Percentiles rank a stretch among this genome's conserved stretches.
These are phyloP conservation scores for Dothistroma pini DNA, from an alignment of 2,329 filamentous ascomycete genomes.

Conservation along the genomic window DNA sequence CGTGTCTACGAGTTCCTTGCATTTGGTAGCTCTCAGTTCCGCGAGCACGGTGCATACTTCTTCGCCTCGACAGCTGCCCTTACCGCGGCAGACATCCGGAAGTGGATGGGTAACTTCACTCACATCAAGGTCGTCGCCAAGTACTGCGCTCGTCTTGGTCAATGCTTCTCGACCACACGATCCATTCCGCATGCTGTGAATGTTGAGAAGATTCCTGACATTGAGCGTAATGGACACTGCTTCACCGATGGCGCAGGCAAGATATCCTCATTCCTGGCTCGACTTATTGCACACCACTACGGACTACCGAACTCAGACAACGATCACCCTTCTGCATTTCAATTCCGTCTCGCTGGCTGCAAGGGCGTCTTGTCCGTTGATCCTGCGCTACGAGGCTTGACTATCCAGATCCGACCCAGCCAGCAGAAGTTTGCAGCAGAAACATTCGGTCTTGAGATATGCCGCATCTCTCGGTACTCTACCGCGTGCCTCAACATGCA, in stretches of 20 bases:
- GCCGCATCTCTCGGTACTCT: slow-evolving; percentile 72
- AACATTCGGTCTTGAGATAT: slow-evolving; percentile 76
- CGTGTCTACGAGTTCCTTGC: slow-evolving; percentile 85
- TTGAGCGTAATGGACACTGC: slow-evolving; percentile 63
- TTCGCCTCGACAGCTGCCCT: slow-evolving; percentile 68
- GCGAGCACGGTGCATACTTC: slow-evolving; percentile 89
- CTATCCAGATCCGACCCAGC: slow-evolving; percentile 76
- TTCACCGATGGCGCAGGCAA: slow-evolving; percentile 95
- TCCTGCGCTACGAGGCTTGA: slow-evolving; percentile 55
- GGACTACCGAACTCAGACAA: slow-evolving; percentile 51
- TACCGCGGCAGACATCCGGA: slow-evolving; percentile 71
- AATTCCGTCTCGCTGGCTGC: slow-evolving; percentile 87
- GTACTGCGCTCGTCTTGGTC: slow-evolving; percentile 81
- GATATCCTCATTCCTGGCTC: slow-evolving; percentile 74
- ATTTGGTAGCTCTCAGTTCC: slow-evolving; percentile 91
- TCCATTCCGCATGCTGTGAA: slow-evolving; percentile 62
- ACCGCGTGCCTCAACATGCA: slow-evolving; percentile 84
- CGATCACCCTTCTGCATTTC: slow-evolving; percentile 71
- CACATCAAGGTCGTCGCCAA: slow-evolving; percentile 84
- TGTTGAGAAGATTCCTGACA: slow-evolving; percentile 61
- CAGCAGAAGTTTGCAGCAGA: slow-evolving; percentile 80
- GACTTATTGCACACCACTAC: slow-evolving; percentile 69
- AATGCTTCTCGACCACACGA: slow-evolving; percentile 92
- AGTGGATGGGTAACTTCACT: slow-evolving; percentile 81
- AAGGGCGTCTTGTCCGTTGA: slow-evolving; percentile 84